These are phyloP conservation scores for Penicillium cinerascens DNA, from an alignment of 495 filamentous ascomycete species.

Conservation along the genomic window DNA sequence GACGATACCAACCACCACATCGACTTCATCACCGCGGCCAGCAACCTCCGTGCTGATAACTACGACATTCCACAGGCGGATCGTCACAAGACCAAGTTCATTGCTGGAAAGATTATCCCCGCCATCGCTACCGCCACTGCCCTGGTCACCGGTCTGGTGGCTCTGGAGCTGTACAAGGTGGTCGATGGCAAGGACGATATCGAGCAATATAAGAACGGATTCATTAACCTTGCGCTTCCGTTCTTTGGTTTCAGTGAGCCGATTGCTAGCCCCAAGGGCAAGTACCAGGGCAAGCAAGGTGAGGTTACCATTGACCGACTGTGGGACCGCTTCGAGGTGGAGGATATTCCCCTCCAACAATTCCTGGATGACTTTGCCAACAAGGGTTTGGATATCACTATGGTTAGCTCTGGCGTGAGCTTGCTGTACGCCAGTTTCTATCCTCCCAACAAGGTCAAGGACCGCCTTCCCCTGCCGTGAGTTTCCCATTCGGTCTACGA, in stretches of 20 bases:
- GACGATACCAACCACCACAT: slow-evolving; percentile 98
- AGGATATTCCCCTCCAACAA: slow-evolving; percentile 77
- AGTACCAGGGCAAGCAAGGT: slow-evolving; percentile 67
- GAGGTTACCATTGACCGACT: slow-evolving; percentile 90
- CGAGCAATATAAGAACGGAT: slow-evolving; percentile 99
- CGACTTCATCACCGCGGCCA: slow-evolving; percentile 96
- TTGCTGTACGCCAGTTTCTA: slow-evolving; percentile 97
- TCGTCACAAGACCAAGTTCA: slow-evolving; percentile 97
- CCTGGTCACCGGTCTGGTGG: slow-evolving; percentile 87
- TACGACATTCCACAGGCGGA: slow-evolving; percentile 93
- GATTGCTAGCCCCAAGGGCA: slow-evolving; percentile 86
- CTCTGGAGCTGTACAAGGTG: slow-evolving; percentile 94
- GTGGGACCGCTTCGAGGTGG: slow-evolving; percentile 96
- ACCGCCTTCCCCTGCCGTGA: slow-evolving; percentile 66
- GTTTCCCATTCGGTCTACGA: slow-evolving; percentile 25
- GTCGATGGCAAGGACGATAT: slow-evolving; percentile 91
- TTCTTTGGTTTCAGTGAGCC: slow-evolving; percentile 99
- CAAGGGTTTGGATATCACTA: slow-evolving; percentile 77
- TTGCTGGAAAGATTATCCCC: slow-evolving; percentile 98
- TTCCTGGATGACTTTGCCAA: slow-evolving; percentile 77
- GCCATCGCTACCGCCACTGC: slow-evolving; percentile 98
- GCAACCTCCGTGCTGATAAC: slow-evolving; percentile 95
- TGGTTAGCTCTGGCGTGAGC: slow-evolving; percentile 95
- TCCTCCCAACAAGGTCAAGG: slow-evolving; percentile 81
- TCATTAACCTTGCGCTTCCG: slow-evolving; percentile 92